Conservation (phyloP, 2,329 filamentous ascomycete genomes). For the Coniella vitis region DNA sequence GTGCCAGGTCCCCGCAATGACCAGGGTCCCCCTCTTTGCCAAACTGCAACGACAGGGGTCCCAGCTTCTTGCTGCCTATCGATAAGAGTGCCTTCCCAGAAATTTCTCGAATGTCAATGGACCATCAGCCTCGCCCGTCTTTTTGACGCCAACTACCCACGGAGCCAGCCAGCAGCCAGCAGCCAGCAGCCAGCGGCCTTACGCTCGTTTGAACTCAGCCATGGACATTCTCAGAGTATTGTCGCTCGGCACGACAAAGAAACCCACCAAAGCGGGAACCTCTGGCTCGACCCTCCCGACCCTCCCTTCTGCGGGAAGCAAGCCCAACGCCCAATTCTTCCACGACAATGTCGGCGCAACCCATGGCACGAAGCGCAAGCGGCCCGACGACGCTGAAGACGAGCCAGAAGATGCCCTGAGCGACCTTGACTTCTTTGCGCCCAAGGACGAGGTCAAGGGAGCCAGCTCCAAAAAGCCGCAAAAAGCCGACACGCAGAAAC, state of each 20-base stretch:
- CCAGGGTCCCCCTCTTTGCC: not conserved
- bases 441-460: conserved; percentile 29
- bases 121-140: too few species aligned
- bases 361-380: conserved; percentile 50
- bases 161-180: too few species aligned
- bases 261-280: conserved; percentile 31
- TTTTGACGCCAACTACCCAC: too few species aligned
- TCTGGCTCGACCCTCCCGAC: conserved; percentile 31
- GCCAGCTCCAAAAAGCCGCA: conserved; percentile 14
- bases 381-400: conserved; percentile 30
- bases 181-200: too few species aligned
- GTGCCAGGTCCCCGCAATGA: too few species aligned
- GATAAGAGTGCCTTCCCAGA: conserved; percentile 8
- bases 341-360: conserved; percentile 44
- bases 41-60: not conserved
- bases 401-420: conserved; percentile 32
- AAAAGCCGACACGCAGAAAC: conserved; percentile 12
- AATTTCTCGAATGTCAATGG: conserved; percentile 10
- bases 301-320: conserved; percentile 58
- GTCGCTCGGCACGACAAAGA: conserved; percentile 60
- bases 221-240: conserved; percentile 72
- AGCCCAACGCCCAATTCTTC: conserved; percentile 63
- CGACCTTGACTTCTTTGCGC: conserved; percentile 54
- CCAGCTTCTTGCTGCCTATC: conserved; percentile 5
- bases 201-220: too few species aligned